A percentile compares a stretch with the other conserved stretches of the same genome.
These are phyloP conservation scores for Conticribra guillardii DNA, from an alignment of 108 stramenopile genomes.

Conservation along the genomic window DNA sequence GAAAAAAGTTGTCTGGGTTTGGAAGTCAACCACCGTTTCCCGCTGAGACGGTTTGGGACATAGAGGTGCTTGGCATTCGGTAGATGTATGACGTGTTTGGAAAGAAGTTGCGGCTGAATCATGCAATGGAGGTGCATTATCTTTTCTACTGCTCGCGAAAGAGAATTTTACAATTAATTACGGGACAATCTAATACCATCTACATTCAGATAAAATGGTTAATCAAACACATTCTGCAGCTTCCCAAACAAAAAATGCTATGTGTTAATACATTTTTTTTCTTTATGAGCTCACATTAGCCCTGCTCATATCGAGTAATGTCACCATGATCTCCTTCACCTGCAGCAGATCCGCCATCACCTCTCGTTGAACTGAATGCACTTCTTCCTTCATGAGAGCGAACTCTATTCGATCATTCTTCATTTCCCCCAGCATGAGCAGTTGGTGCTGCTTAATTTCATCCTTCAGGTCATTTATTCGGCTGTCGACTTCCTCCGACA, in stretches of 20 bases:
- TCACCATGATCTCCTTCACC: slow-evolving; percentile 72
- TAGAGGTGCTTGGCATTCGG: slow-evolving; percentile 52
- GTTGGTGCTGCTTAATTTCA: not conserved
- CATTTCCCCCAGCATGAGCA: slow-evolving; percentile 52
- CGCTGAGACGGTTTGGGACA: slow-evolving; percentile 62
- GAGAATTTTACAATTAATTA: no score
- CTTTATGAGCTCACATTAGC: not conserved
- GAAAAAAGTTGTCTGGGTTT: slow-evolving; percentile 46
- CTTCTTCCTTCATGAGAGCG: slow-evolving; percentile 63
- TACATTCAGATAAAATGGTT: no score
- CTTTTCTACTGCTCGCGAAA: no score
- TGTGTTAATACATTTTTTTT: no score
- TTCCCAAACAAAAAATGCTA: not conserved
- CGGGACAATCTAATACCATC: no score
- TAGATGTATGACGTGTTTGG: not conserved
- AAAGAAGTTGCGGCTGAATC: not conserved
- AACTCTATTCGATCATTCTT: slow-evolving; percentile 74
- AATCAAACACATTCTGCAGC: not conserved
- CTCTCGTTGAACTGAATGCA: slow-evolving; percentile 73
- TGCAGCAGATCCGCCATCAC: slow-evolving; percentile 78
- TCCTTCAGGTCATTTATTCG: not conserved
- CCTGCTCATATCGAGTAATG: not conserved
- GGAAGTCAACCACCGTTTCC: slow-evolving; percentile 64
- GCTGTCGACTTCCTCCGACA: not conserved
- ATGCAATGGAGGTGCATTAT: no score